Evolutionary conservation across 257 asterid genomes (phyloP), one percentile per base, ranked within the genome.

Genomic region (Anisodus tanguticus): DNA sequence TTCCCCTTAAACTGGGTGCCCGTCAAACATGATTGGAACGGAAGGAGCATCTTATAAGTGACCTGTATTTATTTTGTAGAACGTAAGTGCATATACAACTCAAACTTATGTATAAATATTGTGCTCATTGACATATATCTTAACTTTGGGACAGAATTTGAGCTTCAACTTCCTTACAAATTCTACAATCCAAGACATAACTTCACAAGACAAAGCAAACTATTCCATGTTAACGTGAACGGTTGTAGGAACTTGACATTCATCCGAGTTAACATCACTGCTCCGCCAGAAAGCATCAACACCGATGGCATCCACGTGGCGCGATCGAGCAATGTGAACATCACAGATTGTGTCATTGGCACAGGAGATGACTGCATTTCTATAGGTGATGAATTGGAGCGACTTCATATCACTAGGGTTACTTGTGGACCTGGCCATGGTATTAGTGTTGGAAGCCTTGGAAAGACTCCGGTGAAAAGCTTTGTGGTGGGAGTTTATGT

Each of bases 331-430:
- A 62, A 58, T 26, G 80, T 90, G 74, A 86, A 78, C 70, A 74
- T 90, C n/a, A 85, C 64, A 1, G 83, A 77, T 15, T 12, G 82
- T 37, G 70, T 41, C 47, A 88, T 90, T 0, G 80, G 82, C 3
- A 90, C 92, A 1, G 91, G 92, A 8, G 92, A 90, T 17, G 91
- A 90, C 51, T 90, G 92, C 12, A 79, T 90, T 9, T 88, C 92
- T 4, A 19, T 88, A 0, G 91, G 91, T 2, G 90, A 90, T 15
- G 92, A 87, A 15, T 51, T 74, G 68, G 68, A 81, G 37, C 68
- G 87, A 2, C 83, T 90, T 3, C 43, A 55, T 55, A 71, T 90
- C 16, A 68, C 77, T 81, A 84, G 72, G 37, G 85, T 85, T 49
- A 57, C 8, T 10, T 90, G 92, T 54, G 91, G 91, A 41, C 91